Evolutionary conservation across 2,329 filamentous ascomycete genomes (phyloP).

Genomic region (Calonectria hongkongensis): DNA sequence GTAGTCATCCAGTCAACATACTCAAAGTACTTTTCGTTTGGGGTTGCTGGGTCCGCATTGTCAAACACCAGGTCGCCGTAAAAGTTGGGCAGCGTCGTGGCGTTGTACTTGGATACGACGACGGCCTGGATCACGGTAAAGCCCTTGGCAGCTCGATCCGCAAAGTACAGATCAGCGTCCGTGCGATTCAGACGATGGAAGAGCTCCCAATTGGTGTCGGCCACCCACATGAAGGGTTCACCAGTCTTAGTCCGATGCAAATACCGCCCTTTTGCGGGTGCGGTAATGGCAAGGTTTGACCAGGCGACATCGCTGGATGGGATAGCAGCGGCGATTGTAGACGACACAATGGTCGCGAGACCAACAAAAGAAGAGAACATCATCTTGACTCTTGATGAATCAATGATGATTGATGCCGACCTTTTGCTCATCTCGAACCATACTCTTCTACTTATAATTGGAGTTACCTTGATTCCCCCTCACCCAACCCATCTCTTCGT

Average conservation of each 20-base stretch:
- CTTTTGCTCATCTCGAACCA: not conserved
- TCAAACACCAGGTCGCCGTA: conserved; percentile 10
- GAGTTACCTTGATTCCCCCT: not conserved
- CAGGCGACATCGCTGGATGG: not conserved
- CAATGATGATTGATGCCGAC: not conserved
- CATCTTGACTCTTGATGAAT: not conserved
- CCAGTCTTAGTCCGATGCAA: conserved; percentile 11
- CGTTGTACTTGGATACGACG: conserved; percentile 5
- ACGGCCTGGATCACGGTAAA: conserved; percentile 10
- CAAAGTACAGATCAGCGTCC: conserved; percentile 16
- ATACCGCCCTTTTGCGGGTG: not conserved
- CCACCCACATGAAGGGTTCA: conserved; percentile 20
- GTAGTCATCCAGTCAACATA: conserved; percentile 19
- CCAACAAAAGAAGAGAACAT: not conserved
- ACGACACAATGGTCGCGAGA: not conserved
- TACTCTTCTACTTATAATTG: not conserved
- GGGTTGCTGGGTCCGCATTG: conserved; percentile 12
- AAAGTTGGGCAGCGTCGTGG: conserved; percentile 10
- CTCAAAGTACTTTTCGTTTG: conserved; percentile 7
- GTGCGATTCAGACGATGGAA: conserved; percentile 21
- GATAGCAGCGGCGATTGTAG: not conserved
- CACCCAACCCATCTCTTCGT: not conserved
- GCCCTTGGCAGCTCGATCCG: conserved; percentile 4
- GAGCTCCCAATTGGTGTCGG: conserved; percentile 15
- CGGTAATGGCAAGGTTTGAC: conserved; percentile 11